These are phyloP conservation scores for Fragaria vesca DNA, from an alignment of 306 rosid species.

Conservation along the genomic window DNA sequence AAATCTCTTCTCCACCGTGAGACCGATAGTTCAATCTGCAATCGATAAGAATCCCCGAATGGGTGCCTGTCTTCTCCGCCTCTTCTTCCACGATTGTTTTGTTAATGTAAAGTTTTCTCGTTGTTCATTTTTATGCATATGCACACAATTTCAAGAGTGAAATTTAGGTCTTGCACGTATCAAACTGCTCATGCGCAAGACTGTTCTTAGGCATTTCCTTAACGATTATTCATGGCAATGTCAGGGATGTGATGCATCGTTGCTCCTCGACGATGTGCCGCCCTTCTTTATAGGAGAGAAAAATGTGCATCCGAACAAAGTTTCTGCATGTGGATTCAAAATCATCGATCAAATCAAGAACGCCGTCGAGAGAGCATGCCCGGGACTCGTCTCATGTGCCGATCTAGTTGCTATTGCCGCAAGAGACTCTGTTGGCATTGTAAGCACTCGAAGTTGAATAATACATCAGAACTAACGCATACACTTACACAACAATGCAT, in stretches of 20 bases:
- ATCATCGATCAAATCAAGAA: constrained; percentile 69
- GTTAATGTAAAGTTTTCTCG: constrained; percentile 53
- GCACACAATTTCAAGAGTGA: neutral
- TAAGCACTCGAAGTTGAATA: constrained; percentile 17
- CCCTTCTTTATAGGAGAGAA: constrained; percentile 69
- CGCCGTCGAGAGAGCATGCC: constrained; percentile 58
- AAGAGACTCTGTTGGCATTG: constrained; percentile 62
- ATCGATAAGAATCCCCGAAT: constrained; percentile 67
- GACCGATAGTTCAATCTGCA: constrained; percentile 48
- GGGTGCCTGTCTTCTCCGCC: constrained; percentile 85
- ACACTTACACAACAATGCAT: no score
- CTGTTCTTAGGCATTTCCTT: neutral
- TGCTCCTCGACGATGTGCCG: constrained; percentile 64
- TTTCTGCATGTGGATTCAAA: constrained; percentile 70
- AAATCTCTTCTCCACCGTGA: constrained; percentile 44
- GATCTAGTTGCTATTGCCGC: constrained; percentile 64
- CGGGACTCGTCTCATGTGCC: constrained; percentile 70
- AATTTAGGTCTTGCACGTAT: neutral
- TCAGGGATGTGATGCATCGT: constrained; percentile 84
- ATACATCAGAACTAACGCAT: neutral
- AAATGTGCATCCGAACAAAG: constrained; percentile 52
- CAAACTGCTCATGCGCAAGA: neutral
- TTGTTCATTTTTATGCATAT: neutral
- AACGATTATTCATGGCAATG: constrained; percentile 3
- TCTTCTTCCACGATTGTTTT: constrained; percentile 86